A percentile compares a stretch with the other conserved stretches of the same genome.
These are phyloP conservation scores for Euclidium syriacum DNA, from an alignment of 345 rosid species.

Conservation along the genomic window DNA sequence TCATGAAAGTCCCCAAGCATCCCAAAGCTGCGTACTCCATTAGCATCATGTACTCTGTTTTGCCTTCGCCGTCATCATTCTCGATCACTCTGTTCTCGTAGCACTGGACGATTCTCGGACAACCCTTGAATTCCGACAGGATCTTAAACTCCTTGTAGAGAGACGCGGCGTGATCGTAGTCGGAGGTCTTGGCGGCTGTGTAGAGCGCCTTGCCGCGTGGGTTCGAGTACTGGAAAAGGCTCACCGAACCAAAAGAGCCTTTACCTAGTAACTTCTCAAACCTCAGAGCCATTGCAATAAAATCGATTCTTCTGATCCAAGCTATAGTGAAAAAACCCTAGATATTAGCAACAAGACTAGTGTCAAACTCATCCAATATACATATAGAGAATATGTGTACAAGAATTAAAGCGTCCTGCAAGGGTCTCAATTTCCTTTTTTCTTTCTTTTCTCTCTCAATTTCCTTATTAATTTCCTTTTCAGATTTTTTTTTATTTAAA, in stretches of 20 bases:
- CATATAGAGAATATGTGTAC: too few relatives aligned
- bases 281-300: not conserved
- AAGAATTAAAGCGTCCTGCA: too few relatives aligned
- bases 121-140: slow-evolving; percentile 15
- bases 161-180: slow-evolving; percentile 15
- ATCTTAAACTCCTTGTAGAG: slow-evolving; percentile 36
- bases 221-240: slow-evolving; percentile 7
- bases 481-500: too few relatives aligned
- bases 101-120: slow-evolving; percentile 27
- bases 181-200: slow-evolving; percentile 31
- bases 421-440: too few relatives aligned
- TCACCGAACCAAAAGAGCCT: slow-evolving; percentile 17
- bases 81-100: slow-evolving; percentile 24
- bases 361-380: too few relatives aligned
- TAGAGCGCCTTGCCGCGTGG: not conserved
- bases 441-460: too few relatives aligned
- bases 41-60: slow-evolving; percentile 25
- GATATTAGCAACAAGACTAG: too few relatives aligned
- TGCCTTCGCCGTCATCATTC: not conserved
- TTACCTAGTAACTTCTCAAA: not conserved
- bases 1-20: slow-evolving; percentile 24
- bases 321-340: not conserved
- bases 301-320: not conserved
- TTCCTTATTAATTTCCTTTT: too few relatives aligned
- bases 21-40: slow-evolving; percentile 47